Percentiles rank a stretch among this genome's conserved stretches.
These are phyloP conservation scores for Evernia prunastri DNA, from an alignment of 495 filamentous ascomycete species.

Conservation along the genomic window DNA sequence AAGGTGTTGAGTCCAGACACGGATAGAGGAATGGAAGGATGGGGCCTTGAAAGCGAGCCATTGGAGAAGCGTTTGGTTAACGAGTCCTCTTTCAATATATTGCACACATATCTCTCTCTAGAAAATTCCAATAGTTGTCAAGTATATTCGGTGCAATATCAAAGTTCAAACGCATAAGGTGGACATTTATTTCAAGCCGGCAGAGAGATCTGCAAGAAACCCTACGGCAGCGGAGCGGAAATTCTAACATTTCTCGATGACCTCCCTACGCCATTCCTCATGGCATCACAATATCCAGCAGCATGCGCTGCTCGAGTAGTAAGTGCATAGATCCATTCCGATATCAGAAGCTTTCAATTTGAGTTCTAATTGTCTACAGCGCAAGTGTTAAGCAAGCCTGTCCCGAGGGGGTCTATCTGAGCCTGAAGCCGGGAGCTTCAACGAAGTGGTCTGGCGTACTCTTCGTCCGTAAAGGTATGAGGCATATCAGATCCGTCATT, in stretches of 20 bases:
- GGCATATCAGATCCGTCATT: neutral
- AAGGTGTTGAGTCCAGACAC: constrained; percentile 37
- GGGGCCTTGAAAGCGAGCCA: constrained; percentile 30
- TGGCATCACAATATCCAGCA: constrained; percentile 39
- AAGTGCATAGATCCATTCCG: constrained; percentile 30
- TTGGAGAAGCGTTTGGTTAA: neutral
- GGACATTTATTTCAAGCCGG: neutral
- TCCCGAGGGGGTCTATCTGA: constrained; percentile 81
- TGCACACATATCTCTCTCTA: neutral
- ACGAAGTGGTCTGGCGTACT: constrained; percentile 81
- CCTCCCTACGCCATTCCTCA: constrained; percentile 11
- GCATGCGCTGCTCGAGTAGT: constrained; percentile 75
- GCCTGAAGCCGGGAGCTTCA: constrained; percentile 71
- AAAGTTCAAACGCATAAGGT: neutral
- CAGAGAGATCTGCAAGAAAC: neutral
- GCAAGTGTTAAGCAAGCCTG: constrained; percentile 72
- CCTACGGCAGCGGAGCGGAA: neutral
- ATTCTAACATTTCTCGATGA: neutral
- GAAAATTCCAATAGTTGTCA: neutral
- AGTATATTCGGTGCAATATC: too few relatives aligned
- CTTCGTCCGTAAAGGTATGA: constrained; percentile 71
- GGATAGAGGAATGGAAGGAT: constrained; percentile 65
- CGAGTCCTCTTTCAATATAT: neutral
- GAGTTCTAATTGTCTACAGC: constrained; percentile 39
- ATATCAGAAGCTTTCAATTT: neutral